Percentiles rank a stretch among this genome's conserved stretches.
Evolutionary conservation across 78 protist genomes (phyloP).

Genomic region (Creolimax fragrantissima): DNA sequence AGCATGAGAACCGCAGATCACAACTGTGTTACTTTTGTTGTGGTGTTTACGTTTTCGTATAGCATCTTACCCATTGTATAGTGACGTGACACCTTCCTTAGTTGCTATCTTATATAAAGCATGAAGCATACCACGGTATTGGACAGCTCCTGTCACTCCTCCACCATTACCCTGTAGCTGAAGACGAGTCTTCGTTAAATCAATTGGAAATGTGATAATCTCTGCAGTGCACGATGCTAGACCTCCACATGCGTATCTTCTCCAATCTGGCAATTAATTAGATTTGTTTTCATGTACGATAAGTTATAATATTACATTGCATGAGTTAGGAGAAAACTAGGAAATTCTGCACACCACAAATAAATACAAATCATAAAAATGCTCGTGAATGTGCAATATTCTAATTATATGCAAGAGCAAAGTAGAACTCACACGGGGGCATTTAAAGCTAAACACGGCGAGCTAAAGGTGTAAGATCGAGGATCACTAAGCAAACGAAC

Average conservation of each 20-base stretch:
- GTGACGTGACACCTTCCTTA: background rate
- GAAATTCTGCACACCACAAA: background rate
- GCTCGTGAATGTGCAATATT: background rate
- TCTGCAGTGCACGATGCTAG: background rate
- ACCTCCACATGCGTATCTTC: background rate
- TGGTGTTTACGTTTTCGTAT: no score
- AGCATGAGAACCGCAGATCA: no score
- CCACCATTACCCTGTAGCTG: slow-evolving; percentile 12
- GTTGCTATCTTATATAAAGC: background rate
- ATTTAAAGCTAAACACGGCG: background rate
- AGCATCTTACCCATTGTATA: slow-evolving; percentile 32
- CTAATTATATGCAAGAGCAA: background rate
- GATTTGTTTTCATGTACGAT: background rate
- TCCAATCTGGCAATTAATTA: background rate
- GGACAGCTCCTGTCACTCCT: background rate
- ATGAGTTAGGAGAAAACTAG: background rate
- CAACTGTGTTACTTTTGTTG: no score
- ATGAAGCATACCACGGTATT: background rate
- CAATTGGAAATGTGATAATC: slow-evolving; percentile 25
- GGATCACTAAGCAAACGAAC: background rate
- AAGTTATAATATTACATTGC: background rate
- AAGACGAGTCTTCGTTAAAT: slow-evolving; percentile 21
- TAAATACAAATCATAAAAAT: background rate
- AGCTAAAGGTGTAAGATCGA: background rate
- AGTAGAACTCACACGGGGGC: background rate